These are phyloP conservation scores for Oryza glumipatula DNA, from an alignment of 176 grass and related monocot species.

Conservation along the genomic window DNA sequence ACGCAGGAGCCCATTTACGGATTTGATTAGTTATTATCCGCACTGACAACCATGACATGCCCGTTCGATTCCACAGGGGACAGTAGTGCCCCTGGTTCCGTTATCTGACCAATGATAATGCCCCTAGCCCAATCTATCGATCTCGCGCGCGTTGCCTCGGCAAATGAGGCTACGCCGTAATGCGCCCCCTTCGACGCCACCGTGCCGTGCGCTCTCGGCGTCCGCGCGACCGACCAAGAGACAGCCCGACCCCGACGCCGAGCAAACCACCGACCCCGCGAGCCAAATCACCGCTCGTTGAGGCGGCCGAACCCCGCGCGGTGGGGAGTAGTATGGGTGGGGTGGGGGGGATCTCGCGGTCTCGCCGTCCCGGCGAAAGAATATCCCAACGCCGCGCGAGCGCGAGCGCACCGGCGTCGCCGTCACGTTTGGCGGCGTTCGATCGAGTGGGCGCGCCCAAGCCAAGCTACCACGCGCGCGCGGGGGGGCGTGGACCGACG, in stretches of 20 bases:
- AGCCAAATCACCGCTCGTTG: too few species aligned
- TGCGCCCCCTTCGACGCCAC: too few species aligned
- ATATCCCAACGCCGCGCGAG: neutral
- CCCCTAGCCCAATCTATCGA: too few species aligned
- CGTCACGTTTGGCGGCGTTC: neutral
- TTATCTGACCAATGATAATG: neutral
- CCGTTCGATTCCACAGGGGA: too few species aligned
- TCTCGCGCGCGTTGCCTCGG: too few species aligned
- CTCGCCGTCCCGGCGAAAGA: slow-evolving; percentile 1
- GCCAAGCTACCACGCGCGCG: neutral
- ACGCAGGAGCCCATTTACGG: too few species aligned
- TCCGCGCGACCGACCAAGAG: too few species aligned
- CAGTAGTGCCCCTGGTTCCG: neutral
- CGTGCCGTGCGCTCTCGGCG: too few species aligned
- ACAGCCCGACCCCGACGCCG: too few species aligned
- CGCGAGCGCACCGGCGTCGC: neutral
- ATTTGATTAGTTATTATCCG: neutral
- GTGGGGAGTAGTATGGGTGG: too few species aligned
- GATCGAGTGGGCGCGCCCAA: neutral
- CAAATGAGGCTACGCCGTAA: too few species aligned
- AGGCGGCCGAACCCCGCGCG: neutral
- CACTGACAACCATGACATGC: neutral
- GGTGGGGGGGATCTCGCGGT: neutral
- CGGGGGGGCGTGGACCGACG: neutral
- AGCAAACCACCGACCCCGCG: too few species aligned